phyloP scores from a whole-genome alignment of 2,329 filamentous ascomycete genomes.

The Bimuria novae-zelandiae region DNA sequence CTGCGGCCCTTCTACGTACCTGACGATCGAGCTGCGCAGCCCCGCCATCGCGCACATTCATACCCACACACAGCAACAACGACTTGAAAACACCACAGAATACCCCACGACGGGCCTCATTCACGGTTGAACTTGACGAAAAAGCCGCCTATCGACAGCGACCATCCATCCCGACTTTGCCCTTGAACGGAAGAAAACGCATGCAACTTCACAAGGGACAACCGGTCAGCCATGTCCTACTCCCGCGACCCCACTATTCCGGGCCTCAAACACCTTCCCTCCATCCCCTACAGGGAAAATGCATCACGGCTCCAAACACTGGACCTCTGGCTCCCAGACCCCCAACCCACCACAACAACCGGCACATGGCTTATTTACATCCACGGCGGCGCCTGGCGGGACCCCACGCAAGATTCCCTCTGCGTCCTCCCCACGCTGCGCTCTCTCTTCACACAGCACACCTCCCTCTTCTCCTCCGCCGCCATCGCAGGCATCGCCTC shows the following conservation, averaged over 20 bases:
- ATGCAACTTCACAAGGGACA: neutral
- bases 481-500: slow-evolving; percentile 65
- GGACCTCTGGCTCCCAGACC: slow-evolving; percentile 49
- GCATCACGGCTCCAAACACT: slow-evolving; percentile 47
- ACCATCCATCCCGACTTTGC: too few relatives aligned
- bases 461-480: slow-evolving; percentile 11
- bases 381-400: slow-evolving; percentile 58
- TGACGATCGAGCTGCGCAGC: too few relatives aligned
- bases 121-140: too few relatives aligned
- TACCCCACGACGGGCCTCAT: too few relatives aligned
- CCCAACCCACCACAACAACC: slow-evolving; percentile 17
- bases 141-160: too few relatives aligned
- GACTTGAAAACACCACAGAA: too few relatives aligned
- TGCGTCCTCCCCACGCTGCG: slow-evolving; percentile 45
- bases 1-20: too few relatives aligned
- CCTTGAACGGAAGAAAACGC: neutral
- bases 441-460: slow-evolving; percentile 36
- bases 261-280: slow-evolving; percentile 21
- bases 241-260: slow-evolving; percentile 6
- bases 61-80: too few relatives aligned
- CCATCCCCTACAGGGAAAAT: slow-evolving; percentile 33
- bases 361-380: slow-evolving; percentile 48
- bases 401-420: slow-evolving; percentile 47
- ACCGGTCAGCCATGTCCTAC: slow-evolving; percentile 20
- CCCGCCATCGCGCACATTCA: too few relatives aligned